These are phyloP conservation scores for Monascus purpureus DNA, from an alignment of 495 filamentous ascomycete genomes.

Conservation along the genomic window DNA sequence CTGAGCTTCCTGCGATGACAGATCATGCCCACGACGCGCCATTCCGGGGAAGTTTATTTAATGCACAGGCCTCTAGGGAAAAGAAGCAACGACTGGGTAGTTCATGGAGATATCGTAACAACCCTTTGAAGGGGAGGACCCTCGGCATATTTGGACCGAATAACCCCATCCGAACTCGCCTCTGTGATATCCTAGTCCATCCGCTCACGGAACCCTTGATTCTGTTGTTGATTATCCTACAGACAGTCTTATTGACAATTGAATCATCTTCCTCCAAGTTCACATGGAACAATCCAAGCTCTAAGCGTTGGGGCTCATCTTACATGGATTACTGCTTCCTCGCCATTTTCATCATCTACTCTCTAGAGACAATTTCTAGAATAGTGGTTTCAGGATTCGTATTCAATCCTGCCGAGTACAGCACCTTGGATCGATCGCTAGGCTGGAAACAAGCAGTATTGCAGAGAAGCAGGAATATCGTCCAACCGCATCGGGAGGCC, in stretches of 20 bases:
- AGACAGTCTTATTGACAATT: constrained; percentile 74
- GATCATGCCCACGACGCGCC: constrained; percentile 42
- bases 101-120: constrained; percentile 40
- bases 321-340: constrained; percentile 70
- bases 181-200: constrained; percentile 84
- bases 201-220: constrained; percentile 79
- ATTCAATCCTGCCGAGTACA: constrained; percentile 75
- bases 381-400: constrained; percentile 87
- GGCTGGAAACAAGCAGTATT: constrained; percentile 59
- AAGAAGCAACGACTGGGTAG: constrained; percentile 27
- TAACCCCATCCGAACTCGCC: constrained; percentile 52
- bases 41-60: constrained; percentile 20
- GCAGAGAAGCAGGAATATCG: constrained; percentile 61
- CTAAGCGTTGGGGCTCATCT: constrained; percentile 46
- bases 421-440: constrained; percentile 56
- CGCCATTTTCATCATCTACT: constrained; percentile 79
- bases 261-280: constrained; percentile 48
- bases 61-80: constrained; percentile 10
- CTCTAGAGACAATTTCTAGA: constrained; percentile 66
- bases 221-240: constrained; percentile 71
- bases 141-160: constrained; percentile 72
- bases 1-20: constrained; percentile 41
- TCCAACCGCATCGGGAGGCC: constrained; percentile 62
- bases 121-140: constrained; percentile 80
- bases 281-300: constrained; percentile 41